Percentiles rank a stretch among this genome's conserved stretches.
Conservation (phyloP, 2,329 filamentous ascomycete species). For the Curvularia lunata region DNA sequence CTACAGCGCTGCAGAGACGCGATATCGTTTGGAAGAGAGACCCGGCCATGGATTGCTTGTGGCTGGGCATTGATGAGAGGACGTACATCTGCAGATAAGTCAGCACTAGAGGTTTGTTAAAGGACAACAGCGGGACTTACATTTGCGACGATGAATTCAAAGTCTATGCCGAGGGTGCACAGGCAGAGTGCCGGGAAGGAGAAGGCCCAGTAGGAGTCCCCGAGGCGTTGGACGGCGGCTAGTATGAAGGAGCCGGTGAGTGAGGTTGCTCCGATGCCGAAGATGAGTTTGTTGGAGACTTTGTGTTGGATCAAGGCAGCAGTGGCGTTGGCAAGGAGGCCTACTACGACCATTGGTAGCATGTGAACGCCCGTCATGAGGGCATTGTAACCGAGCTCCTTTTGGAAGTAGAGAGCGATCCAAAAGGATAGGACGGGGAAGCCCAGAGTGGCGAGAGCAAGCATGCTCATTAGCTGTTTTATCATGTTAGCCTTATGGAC, state of each 20-base stretch:
- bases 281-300: conserved; percentile 69
- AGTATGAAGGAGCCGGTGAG: conserved; percentile 60
- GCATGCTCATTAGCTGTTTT: conserved; percentile 58
- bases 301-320: conserved; percentile 67
- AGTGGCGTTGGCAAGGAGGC: conserved; percentile 67
- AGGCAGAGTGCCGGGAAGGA: conserved; percentile 67
- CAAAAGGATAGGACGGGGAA: conserved; percentile 68
- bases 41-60: conserved; percentile 70
- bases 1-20: conserved; percentile 64
- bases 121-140: conserved; percentile 48
- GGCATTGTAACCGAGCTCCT: conserved; percentile 59
- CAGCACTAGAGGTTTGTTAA: not conserved
- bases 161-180: conserved; percentile 69
- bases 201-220: conserved; percentile 69
- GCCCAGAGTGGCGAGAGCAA: conserved; percentile 67
- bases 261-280: conserved; percentile 58
- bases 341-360: conserved; percentile 69
- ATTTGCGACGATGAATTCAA: conserved; percentile 74
- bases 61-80: conserved; percentile 66
- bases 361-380: conserved; percentile 67
- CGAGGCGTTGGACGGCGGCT: conserved; percentile 61
- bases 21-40: conserved; percentile 72
- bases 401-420: conserved; percentile 70
- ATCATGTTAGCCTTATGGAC: conserved; percentile 26
- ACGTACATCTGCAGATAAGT: conserved; percentile 65